Base-by-base conservation (phyloP, 139 green algal genomes). In the Deuterostichococcus epilithicus region DNA sequence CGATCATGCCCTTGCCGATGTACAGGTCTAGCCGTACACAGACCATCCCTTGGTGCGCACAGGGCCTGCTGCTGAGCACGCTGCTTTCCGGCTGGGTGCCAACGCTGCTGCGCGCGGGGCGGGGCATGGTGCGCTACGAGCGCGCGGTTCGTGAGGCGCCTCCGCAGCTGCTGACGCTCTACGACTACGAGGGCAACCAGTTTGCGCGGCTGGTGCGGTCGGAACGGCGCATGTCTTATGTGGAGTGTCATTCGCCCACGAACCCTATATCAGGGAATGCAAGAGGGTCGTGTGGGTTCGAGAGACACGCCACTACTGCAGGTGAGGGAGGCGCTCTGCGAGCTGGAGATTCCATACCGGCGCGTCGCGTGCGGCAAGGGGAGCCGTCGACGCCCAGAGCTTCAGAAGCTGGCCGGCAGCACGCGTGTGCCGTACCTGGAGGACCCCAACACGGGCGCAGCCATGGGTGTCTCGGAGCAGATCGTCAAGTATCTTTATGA, bases 301-400 rank as follows among this genome's bases (percentile, higher is more conserved):
- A 96, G 78, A 79, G 75, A 83, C n/a, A 30, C 72, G 26, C 5
- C 8, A 5, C 28, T 25, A 3, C 72, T 80, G 70, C 26, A 83
- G 10, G 88, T 90, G 36, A 70, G 86, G 35, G 90, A 94, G 76
- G 73, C 36, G 63, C 78, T 96, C 65, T 86, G 76, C 30, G 90
- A 92, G 83, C 82, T 96, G 74, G 86, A 92, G 80, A 77, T 96
- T 39, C 90, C 91, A 2, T 90, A 94, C 83, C 42, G 89, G 70
- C 81, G 86, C 66, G 74, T 78, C 20, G 52, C 52, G 10, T 63
- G 52, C 20, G 52, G 52, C 52, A 63, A 63, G 52, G 52, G 52
- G 18, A 63, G 52, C 52, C 26, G 20, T 13, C 52, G 52, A 20
- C 52, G 52, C 3, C 13, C 52, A 28, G 52, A 23, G 10, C 52